Percentiles rank a stretch among this genome's conserved stretches.
These are phyloP conservation scores for Moricandia arvensis DNA, from an alignment of 345 rosid genomes.

Conservation along the genomic window DNA sequence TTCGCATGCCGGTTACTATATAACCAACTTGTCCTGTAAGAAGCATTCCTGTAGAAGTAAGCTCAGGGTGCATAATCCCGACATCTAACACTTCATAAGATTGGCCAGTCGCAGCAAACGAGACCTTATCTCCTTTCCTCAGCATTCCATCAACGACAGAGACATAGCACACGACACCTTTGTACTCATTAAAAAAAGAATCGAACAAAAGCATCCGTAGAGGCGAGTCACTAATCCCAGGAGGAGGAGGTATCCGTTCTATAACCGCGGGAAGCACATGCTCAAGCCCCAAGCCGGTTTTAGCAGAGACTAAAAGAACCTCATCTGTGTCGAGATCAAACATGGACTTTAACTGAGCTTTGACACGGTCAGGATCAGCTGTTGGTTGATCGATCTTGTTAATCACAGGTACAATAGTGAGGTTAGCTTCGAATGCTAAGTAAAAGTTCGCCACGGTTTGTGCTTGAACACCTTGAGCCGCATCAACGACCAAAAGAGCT, in stretches of 20 bases:
- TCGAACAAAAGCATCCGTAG: conserved; percentile 94
- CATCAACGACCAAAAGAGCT: conserved; percentile 94
- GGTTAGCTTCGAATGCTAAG: conserved; percentile 87
- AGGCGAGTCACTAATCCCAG: conserved; percentile 62
- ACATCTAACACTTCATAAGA: conserved; percentile 81
- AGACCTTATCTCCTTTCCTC: conserved; percentile 87
- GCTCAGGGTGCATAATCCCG: conserved; percentile 97
- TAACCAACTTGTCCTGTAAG: conserved; percentile 96
- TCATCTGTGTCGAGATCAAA: conserved; percentile 85
- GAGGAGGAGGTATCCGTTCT: conserved; percentile 82
- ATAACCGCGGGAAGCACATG: conserved; percentile 91
- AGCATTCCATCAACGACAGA: conserved; percentile 87
- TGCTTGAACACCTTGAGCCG: conserved; percentile 99
- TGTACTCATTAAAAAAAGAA: conserved; percentile 91
- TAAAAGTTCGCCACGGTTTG: conserved; percentile 97
- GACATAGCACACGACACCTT: conserved; percentile 92
- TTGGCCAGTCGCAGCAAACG: conserved; percentile 79
- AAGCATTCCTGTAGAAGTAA: conserved; percentile 85
- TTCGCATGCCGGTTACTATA: conserved; percentile 92
- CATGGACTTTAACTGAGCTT: conserved; percentile 94
- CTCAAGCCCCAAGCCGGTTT: conserved; percentile 92
- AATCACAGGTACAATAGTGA: conserved; percentile 76
- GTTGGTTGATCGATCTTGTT: conserved; percentile 98
- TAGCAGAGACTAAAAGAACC: conserved; percentile 89
- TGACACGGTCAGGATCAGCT: conserved; percentile 96